Conservation (phyloP, 805 yeast genomes). For the Wickerhamomyces chambardii region DNA sequence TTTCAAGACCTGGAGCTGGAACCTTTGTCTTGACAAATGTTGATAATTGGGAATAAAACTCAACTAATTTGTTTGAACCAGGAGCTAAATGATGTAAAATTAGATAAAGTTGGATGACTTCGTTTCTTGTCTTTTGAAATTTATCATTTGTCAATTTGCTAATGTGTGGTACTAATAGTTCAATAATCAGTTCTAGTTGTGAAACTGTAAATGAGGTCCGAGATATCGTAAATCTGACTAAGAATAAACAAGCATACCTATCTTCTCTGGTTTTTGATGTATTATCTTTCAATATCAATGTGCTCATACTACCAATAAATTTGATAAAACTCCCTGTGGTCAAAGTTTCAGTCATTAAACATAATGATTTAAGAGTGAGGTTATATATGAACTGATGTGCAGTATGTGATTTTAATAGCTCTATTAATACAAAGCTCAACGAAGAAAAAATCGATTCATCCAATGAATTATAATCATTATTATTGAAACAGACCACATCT, state of each 20-base stretch:
- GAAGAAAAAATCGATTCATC: background rate
- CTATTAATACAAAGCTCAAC: background rate
- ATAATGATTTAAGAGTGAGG: slow-evolving; percentile 12
- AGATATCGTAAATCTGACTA: slow-evolving; percentile 14
- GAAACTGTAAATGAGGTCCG: slow-evolving; percentile 1
- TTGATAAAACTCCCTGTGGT: slow-evolving; percentile 8
- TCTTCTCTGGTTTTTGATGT: slow-evolving; percentile 9
- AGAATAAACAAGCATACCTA: slow-evolving; percentile 13
- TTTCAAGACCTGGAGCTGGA: background rate
- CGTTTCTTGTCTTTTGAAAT: slow-evolving; percentile 11
- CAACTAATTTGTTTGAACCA: background rate
- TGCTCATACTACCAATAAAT: slow-evolving; percentile 11
- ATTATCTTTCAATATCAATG: slow-evolving; percentile 5
- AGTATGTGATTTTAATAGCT: background rate
- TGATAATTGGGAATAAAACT: slow-evolving; percentile 7
- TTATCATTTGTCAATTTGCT: slow-evolving; percentile 8
- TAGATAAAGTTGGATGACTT: slow-evolving; percentile 11
- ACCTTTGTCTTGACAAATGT: slow-evolving; percentile 3
- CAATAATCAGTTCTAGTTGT: slow-evolving; percentile 2
- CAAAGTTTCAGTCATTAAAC: slow-evolving; percentile 15
- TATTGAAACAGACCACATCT: slow-evolving; percentile 10
- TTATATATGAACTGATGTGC: slow-evolving; percentile 5
- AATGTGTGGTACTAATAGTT: slow-evolving; percentile 4
- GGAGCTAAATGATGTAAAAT: slow-evolving; percentile 3
- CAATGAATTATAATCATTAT: background rate